These are phyloP conservation scores for Elongisporangium prolatum DNA, from an alignment of 352 stramenopile species.

Conservation along the genomic window DNA sequence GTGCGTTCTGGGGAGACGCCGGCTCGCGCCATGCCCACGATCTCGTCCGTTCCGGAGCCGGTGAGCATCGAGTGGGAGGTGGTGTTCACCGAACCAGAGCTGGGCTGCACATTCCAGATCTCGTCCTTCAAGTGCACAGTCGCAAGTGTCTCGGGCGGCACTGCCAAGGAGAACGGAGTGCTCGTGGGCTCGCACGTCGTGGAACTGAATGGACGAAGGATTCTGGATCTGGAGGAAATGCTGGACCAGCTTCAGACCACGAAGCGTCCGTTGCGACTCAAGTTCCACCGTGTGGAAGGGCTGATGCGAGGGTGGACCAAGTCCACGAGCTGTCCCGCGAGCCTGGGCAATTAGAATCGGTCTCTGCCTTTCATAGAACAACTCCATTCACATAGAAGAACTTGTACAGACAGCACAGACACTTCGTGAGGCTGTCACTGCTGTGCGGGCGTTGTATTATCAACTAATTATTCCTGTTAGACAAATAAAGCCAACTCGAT, in stretches of 20 bases:
- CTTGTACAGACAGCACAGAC: background rate
- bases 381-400: background rate
- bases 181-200: conserved; percentile 65
- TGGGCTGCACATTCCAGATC: conserved; percentile 52
- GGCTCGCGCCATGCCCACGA: conserved; percentile 18
- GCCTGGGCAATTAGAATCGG: background rate
- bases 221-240: conserved; percentile 39
- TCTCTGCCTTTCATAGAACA: too few relatives aligned
- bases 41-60: conserved; percentile 61
- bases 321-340: background rate
- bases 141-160: conserved; percentile 39
- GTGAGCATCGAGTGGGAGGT: conserved; percentile 51
- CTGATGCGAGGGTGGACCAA: conserved; percentile 65
- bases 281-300: conserved; percentile 70
- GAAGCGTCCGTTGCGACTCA: conserved; percentile 53
- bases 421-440: background rate
- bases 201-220: conserved; percentile 55
- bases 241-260: conserved; percentile 49
- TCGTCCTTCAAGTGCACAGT: conserved; percentile 60
- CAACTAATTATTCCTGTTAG: conserved; percentile 10
- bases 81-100: conserved; percentile 47
- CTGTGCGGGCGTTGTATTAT: conserved; percentile 1
- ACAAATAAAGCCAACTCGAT: conserved; percentile 21
- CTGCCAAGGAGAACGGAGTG: conserved; percentile 46
- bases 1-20: conserved; percentile 27